Base-by-base conservation (phyloP, 148 eudicot genomes). In the Oxyria digyna region DNA sequence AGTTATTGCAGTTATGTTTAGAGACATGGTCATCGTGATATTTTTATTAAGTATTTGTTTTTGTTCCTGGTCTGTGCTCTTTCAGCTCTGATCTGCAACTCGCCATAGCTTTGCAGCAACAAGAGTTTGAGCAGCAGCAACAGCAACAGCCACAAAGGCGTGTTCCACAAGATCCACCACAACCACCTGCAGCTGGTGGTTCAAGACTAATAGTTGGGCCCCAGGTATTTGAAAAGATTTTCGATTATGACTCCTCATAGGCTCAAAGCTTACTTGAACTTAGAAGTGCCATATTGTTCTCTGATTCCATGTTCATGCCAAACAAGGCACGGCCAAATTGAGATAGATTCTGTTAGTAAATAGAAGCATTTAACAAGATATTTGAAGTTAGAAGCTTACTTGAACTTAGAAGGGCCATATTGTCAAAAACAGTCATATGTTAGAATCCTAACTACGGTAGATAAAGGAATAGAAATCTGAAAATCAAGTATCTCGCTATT, bases 61-160 rank as follows among this genome's bases (percentile, higher is more conserved):
- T 12, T 26, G 35, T 26, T 27, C n/a, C 27, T 57, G 63, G 27
- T 27, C 63, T 24, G 14, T 57, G n/a, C 6, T 57, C n/a, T 26
- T 57, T 72, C 89, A 89, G 98, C 72, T 86, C 96, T 73, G 98
- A 93, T 85, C 69, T 86, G 75, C 95, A 89, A 73, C 68, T 93
- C 76, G 98, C 98, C 15, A 82, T 87, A 73, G 95, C 95, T 78
- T 85, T 93, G 77, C 98, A 93, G 73, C 89, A 89, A 62, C 91
- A 93, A 78, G 98, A 93, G 75, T 87, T 89, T 78, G 95, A 93
- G 72, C 85, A 87, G 72, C 63, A 57, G 38, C 38, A 35, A 6
- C 38, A 35, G 38, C 38, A 35, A 6, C 38, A 35, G 38, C 83
- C 79, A 18, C 89, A 68, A 45, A 80, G 77, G 21, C 80, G 76